These are phyloP conservation scores for Mycena venus DNA, from an alignment of 768 basidiomycete species.

Conservation along the genomic window DNA sequence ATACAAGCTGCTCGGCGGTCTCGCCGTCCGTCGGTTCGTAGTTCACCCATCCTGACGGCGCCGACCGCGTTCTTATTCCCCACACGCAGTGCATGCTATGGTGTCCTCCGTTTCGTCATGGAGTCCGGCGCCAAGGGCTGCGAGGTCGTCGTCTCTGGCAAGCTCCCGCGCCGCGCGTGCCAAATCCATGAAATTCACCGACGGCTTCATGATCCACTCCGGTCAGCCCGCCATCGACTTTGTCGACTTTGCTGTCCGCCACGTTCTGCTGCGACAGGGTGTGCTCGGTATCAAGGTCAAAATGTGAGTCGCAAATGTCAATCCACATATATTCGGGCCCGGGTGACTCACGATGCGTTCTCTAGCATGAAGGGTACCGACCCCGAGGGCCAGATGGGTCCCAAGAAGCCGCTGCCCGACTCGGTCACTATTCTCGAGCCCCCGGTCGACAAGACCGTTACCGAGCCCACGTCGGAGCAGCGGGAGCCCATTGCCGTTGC, in stretches of 20 bases:
- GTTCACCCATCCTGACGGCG: background rate
- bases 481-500: slow-evolving; percentile 75
- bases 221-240: slow-evolving; percentile 98
- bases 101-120: slow-evolving; percentile 99
- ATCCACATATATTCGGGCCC: background rate
- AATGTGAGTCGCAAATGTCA: slow-evolving; percentile 70
- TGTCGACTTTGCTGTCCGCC: slow-evolving; percentile 97
- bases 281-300: slow-evolving; percentile 99
- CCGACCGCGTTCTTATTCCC: background rate
- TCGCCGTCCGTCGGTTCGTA: slow-evolving; percentile 95
- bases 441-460: slow-evolving; percentile 90
- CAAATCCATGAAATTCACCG: slow-evolving; percentile 99
- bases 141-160: slow-evolving; percentile 99
- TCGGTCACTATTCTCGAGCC: slow-evolving; percentile 92
- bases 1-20: slow-evolving; percentile 99
- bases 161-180: slow-evolving; percentile 99
- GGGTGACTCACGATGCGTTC: slow-evolving; percentile 26
- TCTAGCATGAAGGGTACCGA: slow-evolving; percentile 96
- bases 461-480: slow-evolving; percentile 92
- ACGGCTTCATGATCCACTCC: slow-evolving; percentile 99
- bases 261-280: slow-evolving; percentile 98
- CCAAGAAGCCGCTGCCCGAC: slow-evolving; percentile 95
- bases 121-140: slow-evolving; percentile 99
- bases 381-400: slow-evolving; percentile 91
- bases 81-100: slow-evolving; percentile 91